phyloP scores from a whole-genome alignment of 1,139 yeast species.

The Lodderomyces orthopsilosis region DNA sequence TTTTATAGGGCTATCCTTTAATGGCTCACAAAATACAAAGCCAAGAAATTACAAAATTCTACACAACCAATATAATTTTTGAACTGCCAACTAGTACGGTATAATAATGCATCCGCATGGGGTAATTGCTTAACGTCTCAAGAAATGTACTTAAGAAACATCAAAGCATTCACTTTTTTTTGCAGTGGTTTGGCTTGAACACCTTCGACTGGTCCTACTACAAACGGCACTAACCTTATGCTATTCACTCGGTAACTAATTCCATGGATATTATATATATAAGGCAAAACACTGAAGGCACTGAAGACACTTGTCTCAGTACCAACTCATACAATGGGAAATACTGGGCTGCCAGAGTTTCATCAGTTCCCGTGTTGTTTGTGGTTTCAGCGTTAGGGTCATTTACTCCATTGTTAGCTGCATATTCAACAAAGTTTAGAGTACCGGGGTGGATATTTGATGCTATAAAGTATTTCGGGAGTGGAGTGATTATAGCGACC shows the following conservation, averaged over 20 bases:
- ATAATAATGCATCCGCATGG: not conserved
- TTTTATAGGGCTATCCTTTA: too few relatives aligned
- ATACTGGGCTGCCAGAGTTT: constrained; percentile 24
- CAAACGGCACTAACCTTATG: too few relatives aligned
- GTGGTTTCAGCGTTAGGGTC: constrained; percentile 32
- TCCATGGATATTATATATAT: not conserved
- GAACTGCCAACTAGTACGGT: not conserved
- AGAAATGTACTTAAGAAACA: not conserved
- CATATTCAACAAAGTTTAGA: constrained; percentile 18
- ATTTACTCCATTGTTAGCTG: constrained; percentile 29
- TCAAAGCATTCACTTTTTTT: too few relatives aligned
- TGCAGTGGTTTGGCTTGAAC: too few relatives aligned
- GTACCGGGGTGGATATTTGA: constrained; percentile 29
- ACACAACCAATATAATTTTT: too few relatives aligned
- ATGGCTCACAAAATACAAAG: not conserved
- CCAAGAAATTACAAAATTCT: not conserved
- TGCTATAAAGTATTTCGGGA: constrained; percentile 27
- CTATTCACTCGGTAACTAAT: not conserved
- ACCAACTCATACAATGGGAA: constrained; percentile 18
- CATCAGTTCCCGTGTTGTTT: constrained; percentile 30
- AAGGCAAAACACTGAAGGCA: not conserved
- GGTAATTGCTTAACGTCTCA: not conserved
- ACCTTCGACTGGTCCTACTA: too few relatives aligned
- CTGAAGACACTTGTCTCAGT: constrained; percentile 13
- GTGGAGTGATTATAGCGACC: constrained; percentile 36